Percentiles rank a stretch among this genome's conserved stretches.
Evolutionary conservation across 164 flowering plant species (phyloP).

Genomic region (Stephania cephalantha): DNA sequence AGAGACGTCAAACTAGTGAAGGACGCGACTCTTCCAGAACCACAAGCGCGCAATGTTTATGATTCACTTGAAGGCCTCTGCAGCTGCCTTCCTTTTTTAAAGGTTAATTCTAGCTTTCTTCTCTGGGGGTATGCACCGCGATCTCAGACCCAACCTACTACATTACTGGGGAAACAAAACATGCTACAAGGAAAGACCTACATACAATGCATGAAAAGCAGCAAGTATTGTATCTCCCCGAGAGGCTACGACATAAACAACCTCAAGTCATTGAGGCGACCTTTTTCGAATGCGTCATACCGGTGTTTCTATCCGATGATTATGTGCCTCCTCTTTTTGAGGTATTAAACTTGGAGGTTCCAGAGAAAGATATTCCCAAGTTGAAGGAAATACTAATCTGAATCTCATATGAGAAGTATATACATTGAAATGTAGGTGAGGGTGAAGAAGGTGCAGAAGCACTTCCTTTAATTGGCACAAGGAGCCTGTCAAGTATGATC

Average conservation of each 20-base stretch:
- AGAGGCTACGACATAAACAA: constrained; percentile 37
- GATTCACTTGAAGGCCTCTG: too few relatives aligned
- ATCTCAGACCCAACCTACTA: too few relatives aligned
- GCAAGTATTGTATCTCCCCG: constrained; percentile 41
- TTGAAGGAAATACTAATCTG: constrained; percentile 30
- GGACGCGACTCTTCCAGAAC: too few relatives aligned
- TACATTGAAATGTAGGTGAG: constrained; percentile 22
- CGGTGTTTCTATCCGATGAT: constrained; percentile 39
- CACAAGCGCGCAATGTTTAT: constrained; percentile 24
- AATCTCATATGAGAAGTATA: constrained; percentile 29
- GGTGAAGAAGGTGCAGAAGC: constrained; percentile 32
- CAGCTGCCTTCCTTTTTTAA: too few relatives aligned
- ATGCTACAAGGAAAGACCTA: constrained; percentile 20
- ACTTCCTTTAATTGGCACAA: constrained; percentile 36
- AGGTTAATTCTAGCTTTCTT: constrained; percentile 38
- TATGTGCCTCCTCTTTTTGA: constrained; percentile 44
- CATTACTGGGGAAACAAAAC: too few relatives aligned
- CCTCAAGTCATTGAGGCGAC: constrained; percentile 40
- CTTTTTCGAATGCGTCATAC: constrained; percentile 33
- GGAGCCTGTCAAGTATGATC: constrained; percentile 34
- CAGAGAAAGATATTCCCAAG: constrained; percentile 31
- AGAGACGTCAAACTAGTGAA: constrained; percentile 35
- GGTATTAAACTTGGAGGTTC: constrained; percentile 34
- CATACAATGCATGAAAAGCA: constrained; percentile 31
- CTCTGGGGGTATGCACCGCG: too few relatives aligned